These are phyloP conservation scores for Adansonia madagascariensis DNA, from an alignment of 441 rosid species.

Conservation along the genomic window DNA sequence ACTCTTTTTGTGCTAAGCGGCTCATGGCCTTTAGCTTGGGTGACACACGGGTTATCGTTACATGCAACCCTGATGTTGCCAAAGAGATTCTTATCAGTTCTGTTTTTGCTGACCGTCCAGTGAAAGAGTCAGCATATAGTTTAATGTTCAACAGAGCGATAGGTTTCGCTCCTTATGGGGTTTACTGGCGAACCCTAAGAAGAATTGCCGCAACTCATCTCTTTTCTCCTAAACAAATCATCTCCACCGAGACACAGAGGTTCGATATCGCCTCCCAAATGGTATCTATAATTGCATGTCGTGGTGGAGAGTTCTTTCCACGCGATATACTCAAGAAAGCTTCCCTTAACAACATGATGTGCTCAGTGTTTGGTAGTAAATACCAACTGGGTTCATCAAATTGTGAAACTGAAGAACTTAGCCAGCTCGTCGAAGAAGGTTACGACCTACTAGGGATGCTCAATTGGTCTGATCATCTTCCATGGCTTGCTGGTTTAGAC, in stretches of 20 bases:
- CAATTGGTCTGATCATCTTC: constrained; percentile 63
- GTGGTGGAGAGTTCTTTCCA: constrained; percentile 25
- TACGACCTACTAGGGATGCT: constrained; percentile 55
- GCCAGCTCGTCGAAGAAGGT: constrained; percentile 54
- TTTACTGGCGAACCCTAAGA: constrained; percentile 75
- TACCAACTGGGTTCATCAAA: constrained; percentile 36
- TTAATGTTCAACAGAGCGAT: no score
- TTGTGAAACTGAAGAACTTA: constrained; percentile 39
- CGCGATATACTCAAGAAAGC: constrained; percentile 49
- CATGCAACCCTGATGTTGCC: constrained; percentile 78
- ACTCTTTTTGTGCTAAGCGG: constrained; percentile 44
- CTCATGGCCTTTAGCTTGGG: constrained; percentile 90
- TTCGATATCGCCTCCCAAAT: constrained; percentile 44
- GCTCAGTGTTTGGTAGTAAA: constrained; percentile 51
- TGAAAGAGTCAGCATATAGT: no score
- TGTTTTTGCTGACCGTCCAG: no score
- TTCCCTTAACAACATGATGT: constrained; percentile 68
- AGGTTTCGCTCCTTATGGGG: constrained; percentile 23
- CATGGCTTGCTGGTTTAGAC: constrained; percentile 54
- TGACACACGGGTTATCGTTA: constrained; percentile 63
- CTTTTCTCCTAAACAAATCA: constrained; percentile 71
- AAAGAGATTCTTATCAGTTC: constrained; percentile 66
- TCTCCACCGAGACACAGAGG: constrained; percentile 42
- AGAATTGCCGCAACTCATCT: constrained; percentile 68
- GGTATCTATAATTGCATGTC: constrained; percentile 41